These are phyloP conservation scores for Rhinocladiella mackenziei DNA, from an alignment of 2,329 filamentous ascomycete species.

Conservation along the genomic window DNA sequence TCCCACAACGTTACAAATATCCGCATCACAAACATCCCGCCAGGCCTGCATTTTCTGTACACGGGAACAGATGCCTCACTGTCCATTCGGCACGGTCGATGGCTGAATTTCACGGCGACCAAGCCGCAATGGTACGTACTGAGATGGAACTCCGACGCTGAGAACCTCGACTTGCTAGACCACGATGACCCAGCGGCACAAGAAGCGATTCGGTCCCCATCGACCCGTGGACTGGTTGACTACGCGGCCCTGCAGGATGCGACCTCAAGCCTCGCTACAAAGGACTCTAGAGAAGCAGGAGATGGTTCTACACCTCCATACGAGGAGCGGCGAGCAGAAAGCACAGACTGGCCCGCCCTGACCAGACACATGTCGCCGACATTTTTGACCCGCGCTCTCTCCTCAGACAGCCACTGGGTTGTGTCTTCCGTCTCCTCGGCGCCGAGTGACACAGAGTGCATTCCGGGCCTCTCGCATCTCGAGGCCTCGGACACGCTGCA, in stretches of 20 bases:
- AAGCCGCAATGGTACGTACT: conserved; percentile 42
- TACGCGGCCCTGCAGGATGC: conserved; percentile 25
- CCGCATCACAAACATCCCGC: conserved; percentile 56
- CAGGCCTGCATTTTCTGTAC: conserved; percentile 60
- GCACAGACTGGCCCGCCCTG: conserved; percentile 46
- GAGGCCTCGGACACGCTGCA: conserved; percentile 21
- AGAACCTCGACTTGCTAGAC: conserved; percentile 36
- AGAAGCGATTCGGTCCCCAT: conserved; percentile 48
- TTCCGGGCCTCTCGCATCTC: conserved; percentile 50
- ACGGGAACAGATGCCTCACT: conserved; percentile 55
- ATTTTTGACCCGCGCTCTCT: conserved; percentile 23
- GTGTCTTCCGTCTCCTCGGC: conserved; percentile 58
- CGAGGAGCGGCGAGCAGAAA: conserved; percentile 27
- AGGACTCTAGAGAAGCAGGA: conserved; percentile 1
- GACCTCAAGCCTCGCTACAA: conserved; percentile 19
- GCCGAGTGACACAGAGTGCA: conserved; percentile 53
- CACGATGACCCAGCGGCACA: conserved; percentile 39
- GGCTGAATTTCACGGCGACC: conserved; percentile 37
- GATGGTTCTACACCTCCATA: background rate
- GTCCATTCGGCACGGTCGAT: conserved; percentile 59
- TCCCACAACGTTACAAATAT: conserved; percentile 60
- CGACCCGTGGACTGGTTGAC: conserved; percentile 20
- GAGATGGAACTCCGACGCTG: conserved; percentile 49
- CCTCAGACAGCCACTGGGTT: conserved; percentile 46
- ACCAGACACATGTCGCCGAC: conserved; percentile 48